Conservation (phyloP, 805 yeast species). For the Saccharomyces eubayanus region DNA sequence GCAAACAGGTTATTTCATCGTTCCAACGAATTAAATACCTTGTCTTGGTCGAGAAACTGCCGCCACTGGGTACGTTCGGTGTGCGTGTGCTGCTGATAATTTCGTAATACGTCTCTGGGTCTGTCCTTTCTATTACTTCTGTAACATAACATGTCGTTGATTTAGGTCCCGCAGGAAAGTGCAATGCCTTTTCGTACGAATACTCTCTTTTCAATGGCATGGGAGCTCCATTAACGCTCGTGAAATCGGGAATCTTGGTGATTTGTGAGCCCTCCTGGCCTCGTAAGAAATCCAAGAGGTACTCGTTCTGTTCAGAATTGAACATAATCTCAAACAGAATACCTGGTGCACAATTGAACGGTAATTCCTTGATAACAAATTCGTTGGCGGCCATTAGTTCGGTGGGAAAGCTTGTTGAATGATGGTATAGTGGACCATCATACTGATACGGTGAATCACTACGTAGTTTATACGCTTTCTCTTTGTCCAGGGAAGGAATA, state of each 20-base stretch:
- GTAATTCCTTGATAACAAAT: conserved; percentile 43
- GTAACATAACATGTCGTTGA: conserved; percentile 64
- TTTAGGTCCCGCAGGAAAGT: conserved; percentile 84
- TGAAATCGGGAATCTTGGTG: conserved; percentile 29
- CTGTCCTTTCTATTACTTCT: conserved; percentile 49
- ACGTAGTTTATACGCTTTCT: conserved; percentile 21
- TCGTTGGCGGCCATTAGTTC: conserved; percentile 43
- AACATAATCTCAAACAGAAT: conserved; percentile 60
- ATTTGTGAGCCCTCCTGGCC: conserved; percentile 33
- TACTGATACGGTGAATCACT: conserved; percentile 38
- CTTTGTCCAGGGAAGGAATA: conserved; percentile 11
- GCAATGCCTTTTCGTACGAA: conserved; percentile 64
- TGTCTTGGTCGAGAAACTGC: conserved; percentile 66
- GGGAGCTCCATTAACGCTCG: conserved; percentile 21
- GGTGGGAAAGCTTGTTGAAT: conserved; percentile 44
- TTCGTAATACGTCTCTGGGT: conserved; percentile 44
- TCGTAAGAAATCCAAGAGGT: conserved; percentile 37
- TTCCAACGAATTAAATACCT: conserved; percentile 73
- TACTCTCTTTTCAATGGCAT: conserved; percentile 38
- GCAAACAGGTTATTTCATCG: conserved; percentile 45
- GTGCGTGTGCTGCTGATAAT: conserved; percentile 61
- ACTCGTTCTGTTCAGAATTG: conserved; percentile 45
- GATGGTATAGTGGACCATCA: conserved; percentile 62
- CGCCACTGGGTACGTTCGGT: conserved; percentile 94
- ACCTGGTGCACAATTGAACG: conserved; percentile 67